Evolutionary conservation across 768 basidiomycete species (phyloP).

Genomic region (Naganishia randhawae): DNA sequence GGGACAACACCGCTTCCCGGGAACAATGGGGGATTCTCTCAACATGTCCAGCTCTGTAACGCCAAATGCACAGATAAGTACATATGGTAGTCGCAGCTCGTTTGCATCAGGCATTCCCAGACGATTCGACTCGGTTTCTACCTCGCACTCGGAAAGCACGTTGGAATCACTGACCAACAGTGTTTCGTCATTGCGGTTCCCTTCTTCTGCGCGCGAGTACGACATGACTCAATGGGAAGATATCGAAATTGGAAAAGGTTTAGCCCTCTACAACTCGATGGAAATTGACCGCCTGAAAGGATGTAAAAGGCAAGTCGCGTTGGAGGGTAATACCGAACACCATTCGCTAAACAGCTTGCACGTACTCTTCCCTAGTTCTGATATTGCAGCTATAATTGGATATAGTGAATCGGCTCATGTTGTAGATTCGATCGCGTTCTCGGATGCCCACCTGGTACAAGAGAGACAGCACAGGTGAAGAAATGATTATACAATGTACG

Average conservation of each 20-base stretch:
- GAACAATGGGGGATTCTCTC: background rate
- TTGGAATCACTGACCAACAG: constrained; percentile 17
- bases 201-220: background rate
- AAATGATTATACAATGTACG: background rate
- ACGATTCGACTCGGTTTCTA: constrained; percentile 4
- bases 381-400: constrained; percentile 73
- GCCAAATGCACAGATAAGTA: background rate
- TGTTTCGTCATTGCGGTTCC: constrained; percentile 4
- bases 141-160: constrained; percentile 7
- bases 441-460: constrained; percentile 24
- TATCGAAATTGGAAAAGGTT: constrained; percentile 84
- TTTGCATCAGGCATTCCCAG: background rate
- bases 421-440: constrained; percentile 85
- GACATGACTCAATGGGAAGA: constrained; percentile 62
- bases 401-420: constrained; percentile 97
- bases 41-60: constrained; percentile 8
- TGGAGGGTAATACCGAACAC: background rate
- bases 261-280: constrained; percentile 91
- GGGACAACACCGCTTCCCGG: background rate
- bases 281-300: constrained; percentile 87
- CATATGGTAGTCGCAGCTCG: background rate
- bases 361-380: constrained; percentile 59
- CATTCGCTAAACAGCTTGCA: constrained; percentile 31
- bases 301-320: constrained; percentile 70
- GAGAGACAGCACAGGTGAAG: background rate